Percentiles rank a stretch among this genome's conserved stretches.
These are phyloP conservation scores for Nemania diffusa DNA, from an alignment of 2,329 filamentous ascomycete species.

Conservation along the genomic window DNA sequence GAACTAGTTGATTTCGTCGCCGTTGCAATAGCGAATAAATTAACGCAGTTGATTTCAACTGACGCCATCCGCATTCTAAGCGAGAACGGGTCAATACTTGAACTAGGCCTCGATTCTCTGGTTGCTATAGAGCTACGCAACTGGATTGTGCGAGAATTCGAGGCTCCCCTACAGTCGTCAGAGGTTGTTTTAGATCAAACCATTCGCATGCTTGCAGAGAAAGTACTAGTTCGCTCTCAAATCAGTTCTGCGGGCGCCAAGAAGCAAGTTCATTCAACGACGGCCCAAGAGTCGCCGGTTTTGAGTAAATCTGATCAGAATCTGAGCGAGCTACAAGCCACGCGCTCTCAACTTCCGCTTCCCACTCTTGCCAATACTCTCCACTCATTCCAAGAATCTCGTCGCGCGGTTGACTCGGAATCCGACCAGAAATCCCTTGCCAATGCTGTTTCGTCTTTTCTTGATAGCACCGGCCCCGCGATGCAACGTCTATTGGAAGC, in stretches of 20 bases:
- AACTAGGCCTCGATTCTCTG: slow-evolving; percentile 25
- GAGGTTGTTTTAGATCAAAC: slow-evolving; percentile 27
- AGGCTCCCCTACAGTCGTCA: slow-evolving; percentile 26
- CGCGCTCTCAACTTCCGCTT: not conserved
- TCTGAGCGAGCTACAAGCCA: not conserved
- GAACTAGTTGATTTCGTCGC: not conserved
- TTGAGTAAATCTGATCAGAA: no score
- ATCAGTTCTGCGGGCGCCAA: not conserved
- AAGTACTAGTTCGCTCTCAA: slow-evolving; percentile 23
- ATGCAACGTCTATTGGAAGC: slow-evolving; percentile 21
- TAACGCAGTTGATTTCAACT: not conserved
- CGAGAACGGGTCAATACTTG: slow-evolving; percentile 19
- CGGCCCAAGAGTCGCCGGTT: not conserved
- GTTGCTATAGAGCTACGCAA: slow-evolving; percentile 31
- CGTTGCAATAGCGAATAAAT: not conserved
- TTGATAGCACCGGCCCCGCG: slow-evolving; percentile 10
- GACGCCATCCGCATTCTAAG: not conserved
- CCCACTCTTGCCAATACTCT: slow-evolving; percentile 20
- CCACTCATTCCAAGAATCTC: slow-evolving; percentile 28
- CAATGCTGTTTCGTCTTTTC: slow-evolving; percentile 13
- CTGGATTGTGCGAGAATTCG: slow-evolving; percentile 30
- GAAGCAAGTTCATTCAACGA: not conserved
- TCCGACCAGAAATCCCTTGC: slow-evolving; percentile 11
- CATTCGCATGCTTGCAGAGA: slow-evolving; percentile 24
- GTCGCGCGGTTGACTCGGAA: slow-evolving; percentile 25